Base-by-base conservation (phyloP, 345 rosid genomes). In the Physaria fendleri region DNA sequence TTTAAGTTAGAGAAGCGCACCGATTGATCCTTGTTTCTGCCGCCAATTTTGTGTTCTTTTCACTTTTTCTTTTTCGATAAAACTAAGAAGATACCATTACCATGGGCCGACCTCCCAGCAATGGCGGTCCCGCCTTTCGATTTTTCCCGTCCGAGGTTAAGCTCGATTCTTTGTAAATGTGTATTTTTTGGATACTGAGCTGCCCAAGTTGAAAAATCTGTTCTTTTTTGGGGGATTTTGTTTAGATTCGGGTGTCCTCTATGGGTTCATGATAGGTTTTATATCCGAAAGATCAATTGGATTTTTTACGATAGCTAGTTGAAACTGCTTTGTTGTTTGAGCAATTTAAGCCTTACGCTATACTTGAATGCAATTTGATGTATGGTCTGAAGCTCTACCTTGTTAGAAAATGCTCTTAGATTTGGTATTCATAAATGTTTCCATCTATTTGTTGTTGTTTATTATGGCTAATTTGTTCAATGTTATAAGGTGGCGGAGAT, bases 71-170 rank as follows among this genome's bases (percentile, higher is more conserved):
- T 37, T 34, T 5, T 10, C 34, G 8, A 42, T 15, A 35, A 66
- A 17, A 56, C 28, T 46, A 40, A 40, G 59, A 15, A 69, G 58
- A 44, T 22, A 56, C 11, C 46, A 70, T 94, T 22, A 56, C 11
- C 46, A 70, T 94, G 99, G 99, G 97, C 62, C 88, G 99, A 21
- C 99, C 96, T 66, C 97, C 97, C 37, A 82, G 92, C 61, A 85
- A 84, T 64, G 99, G 99, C 24, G 90, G 85, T 62, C 99, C 99
- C 22, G 90, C 99, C 66, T 94, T 94, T 45, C 97, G 99, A 71
- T 94, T 90, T 76, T 74, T 68, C 68, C 48, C 71, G 27, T 9
- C 73, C 14, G 97, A 94, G 99, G 99, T 52, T 34, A 20, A 33
- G 12, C 18, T 32, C 24, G 56, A 51, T 51, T 33, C 21, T 43